Evolutionary conservation across 805 yeast genomes (phyloP).

Genomic region (Metschnikowia sp.): DNA sequence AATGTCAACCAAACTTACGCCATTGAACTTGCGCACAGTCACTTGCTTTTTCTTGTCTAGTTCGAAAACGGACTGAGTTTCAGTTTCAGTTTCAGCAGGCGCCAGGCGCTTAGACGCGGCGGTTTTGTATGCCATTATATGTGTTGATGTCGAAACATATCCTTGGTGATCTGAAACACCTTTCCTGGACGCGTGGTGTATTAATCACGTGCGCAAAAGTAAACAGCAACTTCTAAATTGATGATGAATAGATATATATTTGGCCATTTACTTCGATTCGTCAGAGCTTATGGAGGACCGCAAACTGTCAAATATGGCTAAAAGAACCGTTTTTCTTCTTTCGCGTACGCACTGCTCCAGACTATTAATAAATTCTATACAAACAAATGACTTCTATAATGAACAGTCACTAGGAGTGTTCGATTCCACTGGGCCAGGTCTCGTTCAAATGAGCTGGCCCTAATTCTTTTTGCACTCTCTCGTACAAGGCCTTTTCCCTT

Average conservation of each 20-base stretch:
- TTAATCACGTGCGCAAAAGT: too few relatives aligned
- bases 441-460: conserved; percentile 56
- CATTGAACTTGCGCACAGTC: conserved; percentile 69
- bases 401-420: background rate
- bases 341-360: too few relatives aligned
- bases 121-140: conserved; percentile 1
- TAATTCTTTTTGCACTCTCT: conserved; percentile 39
- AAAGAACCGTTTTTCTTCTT: too few relatives aligned
- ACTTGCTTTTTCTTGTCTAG: conserved; percentile 54
- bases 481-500: conserved; percentile 42
- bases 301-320: too few relatives aligned
- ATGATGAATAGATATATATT: too few relatives aligned
- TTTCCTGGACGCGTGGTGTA: too few relatives aligned
- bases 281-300: too few relatives aligned
- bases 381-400: background rate
- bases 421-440: conserved; percentile 55
- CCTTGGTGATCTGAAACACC: too few relatives aligned
- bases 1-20: conserved; percentile 68
- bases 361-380: background rate
- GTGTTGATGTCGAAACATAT: background rate
- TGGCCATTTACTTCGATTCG: too few relatives aligned
- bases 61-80: conserved; percentile 12
- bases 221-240: too few relatives aligned
- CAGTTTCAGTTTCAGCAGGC: background rate
- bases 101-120: conserved; percentile 1